Conservation (phyloP, 768 basidiomycete species). For the Roridomyces roridus region DNA sequence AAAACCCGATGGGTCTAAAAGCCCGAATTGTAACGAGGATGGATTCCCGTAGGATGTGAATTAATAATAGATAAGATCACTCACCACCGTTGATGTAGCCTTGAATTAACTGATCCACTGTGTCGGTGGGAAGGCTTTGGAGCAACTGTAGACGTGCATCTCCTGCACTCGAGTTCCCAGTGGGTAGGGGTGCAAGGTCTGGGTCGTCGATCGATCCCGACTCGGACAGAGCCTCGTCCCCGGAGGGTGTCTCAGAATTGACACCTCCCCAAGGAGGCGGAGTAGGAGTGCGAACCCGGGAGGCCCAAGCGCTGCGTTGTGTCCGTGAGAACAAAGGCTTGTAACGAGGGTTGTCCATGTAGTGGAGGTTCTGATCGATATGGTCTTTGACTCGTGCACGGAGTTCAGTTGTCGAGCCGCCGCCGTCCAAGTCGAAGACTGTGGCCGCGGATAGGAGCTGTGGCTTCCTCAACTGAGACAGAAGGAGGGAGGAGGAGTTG, state of each 20-base stretch:
- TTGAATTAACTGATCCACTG: too few relatives aligned
- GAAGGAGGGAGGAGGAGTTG: background rate
- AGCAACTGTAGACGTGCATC: too few relatives aligned
- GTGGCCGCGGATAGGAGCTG: background rate
- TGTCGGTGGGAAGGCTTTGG: too few relatives aligned
- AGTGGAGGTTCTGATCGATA: background rate
- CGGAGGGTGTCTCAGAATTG: background rate
- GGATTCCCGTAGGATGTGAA: too few relatives aligned
- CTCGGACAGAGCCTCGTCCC: background rate
- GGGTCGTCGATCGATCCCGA: background rate
- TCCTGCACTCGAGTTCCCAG: too few relatives aligned
- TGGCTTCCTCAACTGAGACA: background rate
- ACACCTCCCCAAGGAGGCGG: background rate
- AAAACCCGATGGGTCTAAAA: too few relatives aligned
- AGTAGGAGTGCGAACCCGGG: background rate
- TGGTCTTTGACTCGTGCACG: background rate
- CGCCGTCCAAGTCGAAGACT: background rate
- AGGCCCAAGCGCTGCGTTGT: background rate
- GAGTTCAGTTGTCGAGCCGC: background rate
- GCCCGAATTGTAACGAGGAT: too few relatives aligned
- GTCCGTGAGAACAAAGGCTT: background rate
- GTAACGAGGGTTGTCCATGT: background rate
- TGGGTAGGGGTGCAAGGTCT: background rate
- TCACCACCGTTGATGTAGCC: too few relatives aligned
- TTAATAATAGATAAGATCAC: too few relatives aligned